phyloP scores from a whole-genome alignment of 2,329 filamentous ascomycete species.

The Fusarium irregulare region DNA sequence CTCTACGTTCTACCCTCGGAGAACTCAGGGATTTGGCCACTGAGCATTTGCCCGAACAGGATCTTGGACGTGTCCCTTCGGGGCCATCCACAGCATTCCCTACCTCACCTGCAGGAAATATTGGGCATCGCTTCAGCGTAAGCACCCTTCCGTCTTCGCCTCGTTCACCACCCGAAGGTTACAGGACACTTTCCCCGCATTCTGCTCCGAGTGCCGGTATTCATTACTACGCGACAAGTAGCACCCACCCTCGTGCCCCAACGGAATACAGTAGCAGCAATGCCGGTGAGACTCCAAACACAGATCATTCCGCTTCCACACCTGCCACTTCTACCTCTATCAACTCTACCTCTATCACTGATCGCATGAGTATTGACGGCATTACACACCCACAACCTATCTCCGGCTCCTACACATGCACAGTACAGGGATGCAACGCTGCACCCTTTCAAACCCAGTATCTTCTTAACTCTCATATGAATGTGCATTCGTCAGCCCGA shows the following conservation, averaged over 20 bases:
- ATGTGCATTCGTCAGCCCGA: conserved; percentile 73
- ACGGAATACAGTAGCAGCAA: conserved; percentile 59
- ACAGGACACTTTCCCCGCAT: conserved; percentile 61
- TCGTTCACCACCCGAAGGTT: conserved; percentile 62
- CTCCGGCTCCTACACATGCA: conserved; percentile 69
- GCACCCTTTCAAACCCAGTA: conserved; percentile 81
- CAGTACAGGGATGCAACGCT: conserved; percentile 72
- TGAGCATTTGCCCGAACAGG: conserved; percentile 50
- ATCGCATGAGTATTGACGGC: conserved; percentile 69
- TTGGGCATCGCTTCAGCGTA: conserved; percentile 47
- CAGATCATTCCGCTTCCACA: conserved; percentile 58
- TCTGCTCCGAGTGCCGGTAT: conserved; percentile 55
- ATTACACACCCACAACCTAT: conserved; percentile 64
- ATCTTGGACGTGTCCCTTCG: conserved; percentile 42
- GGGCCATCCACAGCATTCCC: conserved; percentile 45
- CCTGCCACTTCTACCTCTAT: conserved; percentile 51
- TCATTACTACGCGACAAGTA: conserved; percentile 52
- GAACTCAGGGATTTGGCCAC: conserved; percentile 50
- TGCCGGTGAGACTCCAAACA: conserved; percentile 59
- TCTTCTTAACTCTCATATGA: conserved; percentile 82
- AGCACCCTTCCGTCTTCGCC: conserved; percentile 56
- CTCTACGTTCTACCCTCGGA: conserved; percentile 53
- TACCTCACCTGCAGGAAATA: conserved; percentile 50
- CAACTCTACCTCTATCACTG: conserved; percentile 52
- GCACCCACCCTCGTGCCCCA: conserved; percentile 51